Conservation (phyloP, 257 asterid species). For the Voacanga thouarsii region DNA sequence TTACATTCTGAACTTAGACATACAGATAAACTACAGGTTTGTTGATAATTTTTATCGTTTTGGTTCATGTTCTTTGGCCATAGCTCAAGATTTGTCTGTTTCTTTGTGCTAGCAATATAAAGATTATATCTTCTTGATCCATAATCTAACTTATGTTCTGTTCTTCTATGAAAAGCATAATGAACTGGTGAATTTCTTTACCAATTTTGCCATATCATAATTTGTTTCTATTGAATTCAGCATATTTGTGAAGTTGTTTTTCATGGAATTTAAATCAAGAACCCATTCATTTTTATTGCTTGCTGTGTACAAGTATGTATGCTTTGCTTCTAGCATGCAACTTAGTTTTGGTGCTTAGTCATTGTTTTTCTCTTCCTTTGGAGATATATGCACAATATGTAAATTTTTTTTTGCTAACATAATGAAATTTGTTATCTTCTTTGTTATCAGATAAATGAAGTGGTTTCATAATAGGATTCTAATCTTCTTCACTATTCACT, state of each 20-base stretch:
- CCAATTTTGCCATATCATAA: not conserved
- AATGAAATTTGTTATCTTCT: too few species aligned
- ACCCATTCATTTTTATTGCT: not conserved
- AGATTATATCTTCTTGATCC: too few species aligned
- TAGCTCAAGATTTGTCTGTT: not conserved
- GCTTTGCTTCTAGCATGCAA: too few species aligned
- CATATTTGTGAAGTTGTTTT: not conserved
- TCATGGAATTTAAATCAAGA: not conserved
- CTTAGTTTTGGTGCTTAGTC: too few species aligned
- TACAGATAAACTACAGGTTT: not conserved
- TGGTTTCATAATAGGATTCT: too few species aligned
- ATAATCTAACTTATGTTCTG: not conserved
- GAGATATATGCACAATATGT: too few species aligned
- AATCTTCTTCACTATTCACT: too few species aligned
- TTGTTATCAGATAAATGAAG: too few species aligned
- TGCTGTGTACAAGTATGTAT: conserved; percentile 21
- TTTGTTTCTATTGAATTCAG: not conserved
- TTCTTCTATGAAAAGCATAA: not conserved
- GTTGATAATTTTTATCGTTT: not conserved
- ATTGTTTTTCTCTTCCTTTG: too few species aligned
- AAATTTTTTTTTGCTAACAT: too few species aligned
- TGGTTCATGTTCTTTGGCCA: not conserved
- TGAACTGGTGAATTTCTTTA: not conserved
- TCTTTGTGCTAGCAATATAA: conserved; percentile 5
- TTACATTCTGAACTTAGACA: not conserved